These are phyloP conservation scores for Botrytis paeoniae DNA, from an alignment of 2,329 filamentous ascomycete species.

Conservation along the genomic window DNA sequence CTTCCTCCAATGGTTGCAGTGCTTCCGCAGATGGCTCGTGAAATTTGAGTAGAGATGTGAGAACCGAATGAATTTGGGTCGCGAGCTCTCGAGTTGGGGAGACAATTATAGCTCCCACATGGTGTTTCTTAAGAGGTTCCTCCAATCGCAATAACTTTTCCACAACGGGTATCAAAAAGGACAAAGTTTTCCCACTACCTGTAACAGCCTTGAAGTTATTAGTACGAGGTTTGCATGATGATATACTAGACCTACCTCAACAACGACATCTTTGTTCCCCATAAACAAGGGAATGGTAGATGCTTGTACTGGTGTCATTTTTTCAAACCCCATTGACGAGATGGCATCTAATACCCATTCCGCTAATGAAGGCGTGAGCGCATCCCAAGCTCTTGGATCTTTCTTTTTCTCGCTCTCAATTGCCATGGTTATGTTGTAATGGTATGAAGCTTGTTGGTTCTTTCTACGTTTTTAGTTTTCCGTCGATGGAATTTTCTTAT, in stretches of 20 bases:
- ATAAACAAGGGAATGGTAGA: slow-evolving; percentile 86
- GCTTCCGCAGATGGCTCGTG: slow-evolving; percentile 74
- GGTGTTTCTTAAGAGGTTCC: slow-evolving; percentile 82
- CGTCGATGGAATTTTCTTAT: slow-evolving; percentile 17
- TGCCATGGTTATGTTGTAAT: slow-evolving; percentile 2
- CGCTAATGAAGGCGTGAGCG: slow-evolving; percentile 66
- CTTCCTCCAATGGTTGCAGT: slow-evolving; percentile 52
- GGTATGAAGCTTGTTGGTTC: not conserved
- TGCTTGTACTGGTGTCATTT: slow-evolving; percentile 93
- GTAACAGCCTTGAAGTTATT: slow-evolving; percentile 66
- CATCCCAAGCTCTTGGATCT: slow-evolving; percentile 60
- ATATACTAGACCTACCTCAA: slow-evolving; percentile 55
- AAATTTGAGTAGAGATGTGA: slow-evolving; percentile 74
- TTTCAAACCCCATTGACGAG: slow-evolving; percentile 76
- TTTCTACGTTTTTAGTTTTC: not conserved
- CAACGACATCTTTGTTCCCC: slow-evolving; percentile 87
- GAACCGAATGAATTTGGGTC: slow-evolving; percentile 81
- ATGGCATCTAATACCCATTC: slow-evolving; percentile 87
- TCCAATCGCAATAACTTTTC: slow-evolving; percentile 77
- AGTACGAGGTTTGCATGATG: slow-evolving; percentile 13
- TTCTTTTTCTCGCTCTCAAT: slow-evolving; percentile 39
- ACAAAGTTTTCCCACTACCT: slow-evolving; percentile 84
- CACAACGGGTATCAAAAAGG: slow-evolving; percentile 80
- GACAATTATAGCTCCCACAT: slow-evolving; percentile 86
- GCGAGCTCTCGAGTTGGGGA: slow-evolving; percentile 92